Conservation (phyloP, 2,329 filamentous ascomycete genomes). For the Basipetospora chlamydospora region DNA sequence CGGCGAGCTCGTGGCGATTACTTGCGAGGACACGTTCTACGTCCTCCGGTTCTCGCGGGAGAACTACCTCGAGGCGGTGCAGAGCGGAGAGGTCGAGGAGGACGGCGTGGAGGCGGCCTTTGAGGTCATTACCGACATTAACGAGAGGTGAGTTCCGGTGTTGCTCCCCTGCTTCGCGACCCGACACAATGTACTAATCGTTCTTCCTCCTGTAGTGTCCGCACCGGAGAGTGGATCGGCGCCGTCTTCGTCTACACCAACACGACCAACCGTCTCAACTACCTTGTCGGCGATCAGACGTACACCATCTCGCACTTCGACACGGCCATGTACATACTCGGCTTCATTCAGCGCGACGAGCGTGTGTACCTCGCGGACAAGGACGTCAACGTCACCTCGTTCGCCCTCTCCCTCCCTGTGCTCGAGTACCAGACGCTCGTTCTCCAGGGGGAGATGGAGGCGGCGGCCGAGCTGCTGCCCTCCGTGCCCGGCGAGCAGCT, state of each 20-base stretch:
- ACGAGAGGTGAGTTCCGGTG: conserved; percentile 50
- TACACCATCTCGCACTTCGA: conserved; percentile 98
- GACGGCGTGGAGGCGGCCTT: conserved; percentile 94
- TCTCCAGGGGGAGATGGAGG: conserved; percentile 82
- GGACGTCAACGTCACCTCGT: conserved; percentile 83
- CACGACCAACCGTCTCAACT: conserved; percentile 90
- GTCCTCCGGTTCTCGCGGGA: conserved; percentile 85
- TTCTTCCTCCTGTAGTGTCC: conserved; percentile 41
- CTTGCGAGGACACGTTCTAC: conserved; percentile 91
- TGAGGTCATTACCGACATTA: conserved; percentile 90
- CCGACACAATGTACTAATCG: too few species aligned
- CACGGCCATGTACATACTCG: conserved; percentile 83
- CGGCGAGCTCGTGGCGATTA: conserved; percentile 81
- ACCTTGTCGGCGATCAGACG: conserved; percentile 92
- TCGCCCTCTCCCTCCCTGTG: conserved; percentile 77
- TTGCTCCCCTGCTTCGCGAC: background rate
- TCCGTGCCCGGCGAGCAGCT: conserved; percentile 84
- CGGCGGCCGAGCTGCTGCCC: conserved; percentile 69
- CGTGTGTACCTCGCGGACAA: conserved; percentile 92
- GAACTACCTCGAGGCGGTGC: conserved; percentile 69
- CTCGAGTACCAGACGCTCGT: conserved; percentile 96
- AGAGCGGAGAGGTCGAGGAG: conserved; percentile 67
- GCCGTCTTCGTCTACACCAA: conserved; percentile 99
- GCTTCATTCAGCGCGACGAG: conserved; percentile 92
- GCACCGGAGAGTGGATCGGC: conserved; percentile 93